These are phyloP conservation scores for Eucalyptus melliodora DNA, from an alignment of 345 rosid species.

Conservation along the genomic window DNA sequence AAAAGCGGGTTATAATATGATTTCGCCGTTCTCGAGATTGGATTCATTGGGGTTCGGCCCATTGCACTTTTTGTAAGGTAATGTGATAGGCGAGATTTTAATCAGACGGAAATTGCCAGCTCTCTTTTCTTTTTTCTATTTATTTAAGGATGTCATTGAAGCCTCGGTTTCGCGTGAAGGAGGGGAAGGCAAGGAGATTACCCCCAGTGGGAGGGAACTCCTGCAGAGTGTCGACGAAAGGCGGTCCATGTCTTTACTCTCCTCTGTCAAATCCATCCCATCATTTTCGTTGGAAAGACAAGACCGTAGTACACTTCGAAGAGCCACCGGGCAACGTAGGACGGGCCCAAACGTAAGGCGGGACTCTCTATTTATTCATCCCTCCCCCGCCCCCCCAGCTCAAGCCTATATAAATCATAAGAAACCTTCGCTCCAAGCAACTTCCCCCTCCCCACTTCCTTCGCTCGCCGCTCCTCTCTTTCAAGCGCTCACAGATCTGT, in stretches of 20 bases:
- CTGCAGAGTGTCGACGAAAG: not conserved
- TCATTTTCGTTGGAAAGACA: not conserved
- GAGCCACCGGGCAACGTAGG: not conserved
- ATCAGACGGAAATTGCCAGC: not conserved
- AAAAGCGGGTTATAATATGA: not conserved
- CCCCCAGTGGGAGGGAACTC: not conserved
- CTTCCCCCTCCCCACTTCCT: not conserved
- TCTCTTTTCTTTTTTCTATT: no score
- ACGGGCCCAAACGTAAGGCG: not conserved
- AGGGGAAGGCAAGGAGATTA: not conserved
- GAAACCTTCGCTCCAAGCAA: not conserved
- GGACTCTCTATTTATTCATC: not conserved
- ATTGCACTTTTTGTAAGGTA: not conserved
- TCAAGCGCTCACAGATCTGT: not conserved
- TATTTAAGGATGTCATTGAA: not conserved
- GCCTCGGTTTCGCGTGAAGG: not conserved
- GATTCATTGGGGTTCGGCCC: not conserved
- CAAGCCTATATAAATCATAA: not conserved
- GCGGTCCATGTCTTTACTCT: not conserved
- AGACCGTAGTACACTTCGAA: not conserved
- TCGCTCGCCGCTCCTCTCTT: not conserved
- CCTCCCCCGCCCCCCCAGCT: not conserved
- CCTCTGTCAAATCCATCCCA: no score
- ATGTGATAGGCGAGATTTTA: not conserved
- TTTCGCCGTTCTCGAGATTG: not conserved